A percentile compares a stretch with the other conserved stretches of the same genome.
Conservation (phyloP, 78 protist species). For the Ministeria vibrans region DNA sequence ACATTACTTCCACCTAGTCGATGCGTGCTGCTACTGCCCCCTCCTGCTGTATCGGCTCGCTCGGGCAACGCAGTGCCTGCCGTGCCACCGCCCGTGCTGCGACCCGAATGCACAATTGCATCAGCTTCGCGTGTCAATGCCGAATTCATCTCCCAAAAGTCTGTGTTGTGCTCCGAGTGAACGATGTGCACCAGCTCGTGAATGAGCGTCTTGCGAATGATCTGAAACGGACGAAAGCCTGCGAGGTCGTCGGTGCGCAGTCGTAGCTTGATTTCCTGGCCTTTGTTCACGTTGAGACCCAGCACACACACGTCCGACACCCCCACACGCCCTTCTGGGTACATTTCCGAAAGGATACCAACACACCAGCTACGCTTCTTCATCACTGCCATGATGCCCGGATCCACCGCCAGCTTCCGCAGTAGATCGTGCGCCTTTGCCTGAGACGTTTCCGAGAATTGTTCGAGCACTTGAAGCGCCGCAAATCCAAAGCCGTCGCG, state of each 20-base stretch:
- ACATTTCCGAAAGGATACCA: neutral
- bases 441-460: neutral
- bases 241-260: neutral
- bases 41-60: too few relatives aligned
- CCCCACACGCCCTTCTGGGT: neutral
- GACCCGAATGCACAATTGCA: too few relatives aligned
- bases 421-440: neutral
- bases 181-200: constrained; percentile 11
- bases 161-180: neutral
- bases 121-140: neutral
- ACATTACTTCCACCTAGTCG: too few relatives aligned
- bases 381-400: neutral
- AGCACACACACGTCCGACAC: neutral
- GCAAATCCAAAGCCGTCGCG: neutral
- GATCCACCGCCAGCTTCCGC: neutral
- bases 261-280: neutral
- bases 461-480: neutral
- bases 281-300: neutral
- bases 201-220: neutral
- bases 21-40: too few relatives aligned
- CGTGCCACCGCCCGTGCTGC: too few relatives aligned
- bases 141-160: neutral
- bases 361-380: neutral
- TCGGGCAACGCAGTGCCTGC: too few relatives aligned
- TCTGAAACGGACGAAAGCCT: neutral